These are phyloP conservation scores for Fusarium pininemorale DNA, from an alignment of 2,329 filamentous ascomycete genomes.

Conservation along the genomic window DNA sequence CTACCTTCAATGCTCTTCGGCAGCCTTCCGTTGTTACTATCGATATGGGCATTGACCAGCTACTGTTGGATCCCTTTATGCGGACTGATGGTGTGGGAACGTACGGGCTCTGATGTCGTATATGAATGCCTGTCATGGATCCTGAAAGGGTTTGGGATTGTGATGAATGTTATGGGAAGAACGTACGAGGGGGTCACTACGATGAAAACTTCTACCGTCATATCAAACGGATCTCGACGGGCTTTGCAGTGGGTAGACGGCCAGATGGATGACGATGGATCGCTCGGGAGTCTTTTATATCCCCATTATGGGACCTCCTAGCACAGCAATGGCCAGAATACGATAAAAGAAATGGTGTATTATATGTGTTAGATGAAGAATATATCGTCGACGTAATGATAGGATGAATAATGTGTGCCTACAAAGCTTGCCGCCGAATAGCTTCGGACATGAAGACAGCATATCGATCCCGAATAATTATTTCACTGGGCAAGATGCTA, in stretches of 20 bases:
- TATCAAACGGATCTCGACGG: conserved; percentile 11
- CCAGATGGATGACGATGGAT: conserved; percentile 17
- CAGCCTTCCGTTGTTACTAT: conserved; percentile 23
- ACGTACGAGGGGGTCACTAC: neutral
- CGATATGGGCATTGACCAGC: conserved; percentile 29
- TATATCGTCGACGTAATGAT: neutral
- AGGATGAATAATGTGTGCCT: neutral
- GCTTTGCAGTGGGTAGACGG: conserved; percentile 19
- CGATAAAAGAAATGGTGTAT: conserved; percentile 1
- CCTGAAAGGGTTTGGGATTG: conserved; percentile 2
- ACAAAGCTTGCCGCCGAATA: neutral
- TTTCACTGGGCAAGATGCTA: neutral
- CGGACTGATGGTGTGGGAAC: conserved; percentile 32
- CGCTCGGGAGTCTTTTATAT: conserved; percentile 18
- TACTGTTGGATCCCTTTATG: conserved; percentile 34
- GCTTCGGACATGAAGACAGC: neutral
- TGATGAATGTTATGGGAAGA: neutral
- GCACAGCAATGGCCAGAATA: neutral
- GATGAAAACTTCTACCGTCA: neutral
- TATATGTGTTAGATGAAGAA: neutral
- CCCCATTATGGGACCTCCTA: conserved; percentile 6
- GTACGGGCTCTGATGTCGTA: conserved; percentile 22
- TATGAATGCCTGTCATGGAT: conserved; percentile 11
- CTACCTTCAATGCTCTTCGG: conserved; percentile 25
- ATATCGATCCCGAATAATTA: neutral